Base-by-base conservation (phyloP, 441 rosid genomes). In the Pelargonium citronellum region DNA sequence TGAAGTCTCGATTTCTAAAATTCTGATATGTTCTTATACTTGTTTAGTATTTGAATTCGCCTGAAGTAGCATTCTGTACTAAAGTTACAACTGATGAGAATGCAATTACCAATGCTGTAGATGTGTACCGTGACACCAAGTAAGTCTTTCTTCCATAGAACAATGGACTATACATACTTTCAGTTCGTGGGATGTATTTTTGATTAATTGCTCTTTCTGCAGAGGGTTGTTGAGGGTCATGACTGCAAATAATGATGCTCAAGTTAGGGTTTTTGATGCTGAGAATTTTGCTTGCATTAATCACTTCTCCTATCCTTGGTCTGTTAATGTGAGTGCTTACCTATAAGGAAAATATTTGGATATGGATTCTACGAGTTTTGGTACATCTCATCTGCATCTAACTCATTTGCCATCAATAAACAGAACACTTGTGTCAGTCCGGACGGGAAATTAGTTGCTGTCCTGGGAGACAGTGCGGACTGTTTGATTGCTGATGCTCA, bases 21-120 rank as follows among this genome's bases (percentile, higher is more conserved):
- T 20, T 57, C 55, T 12, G 5, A 71, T 16, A 39, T n/a, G 2
- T 37, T 73, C 22, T 67, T 12, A 67, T n/a, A 7, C 17, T 75
- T 68, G 53, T 2, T 4, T 84, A 87, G 95, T 55, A 67, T 70
- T 44, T 79, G 51, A 69, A 79, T 73, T 80, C 83, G 75, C 75
- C 89, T 4, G 87, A 81, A 12, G 89, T 83, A 57, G 84, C 83
- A 3, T 87, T 89, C 74, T 83, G 90, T 74, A 75, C 87, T 2
- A 83, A 80, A 68, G 76, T 89, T 9, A 77, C 95, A 3, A 71
- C 84, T 2, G 80, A 80, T 58, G 90, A 87, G 39, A 82, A 89
- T 77, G 90, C 87, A 19, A 89, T 89, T 71, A 89, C 90, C 62
- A 89, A 89, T 77, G 69, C 89, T 0, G 87, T 89, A 77, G 95